Percentiles rank a stretch among this genome's conserved stretches.
Evolutionary conservation across 2,329 filamentous ascomycete species (phyloP).

Genomic region (Fusarium sp.): DNA sequence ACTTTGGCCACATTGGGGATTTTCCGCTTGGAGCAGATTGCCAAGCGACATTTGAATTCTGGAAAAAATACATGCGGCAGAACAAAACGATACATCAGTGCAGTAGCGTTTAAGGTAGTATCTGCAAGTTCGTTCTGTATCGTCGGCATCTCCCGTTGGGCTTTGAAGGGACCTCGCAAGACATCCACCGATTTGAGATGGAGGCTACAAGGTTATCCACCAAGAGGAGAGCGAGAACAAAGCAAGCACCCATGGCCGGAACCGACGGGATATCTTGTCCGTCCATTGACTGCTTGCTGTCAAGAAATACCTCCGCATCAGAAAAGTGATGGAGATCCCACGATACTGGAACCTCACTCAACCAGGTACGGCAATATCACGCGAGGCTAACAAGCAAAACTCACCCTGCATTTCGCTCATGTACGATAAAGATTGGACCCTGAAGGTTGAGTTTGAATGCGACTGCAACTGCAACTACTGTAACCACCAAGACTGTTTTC

Average conservation of each 20-base stretch:
- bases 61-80: constrained; percentile 6
- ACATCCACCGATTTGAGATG: constrained; percentile 10
- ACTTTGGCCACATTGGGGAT: constrained; percentile 18
- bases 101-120: not conserved
- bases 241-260: not conserved
- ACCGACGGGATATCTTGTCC: constrained; percentile 26
- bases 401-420: constrained; percentile 1
- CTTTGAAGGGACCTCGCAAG: not conserved
- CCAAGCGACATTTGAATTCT: constrained; percentile 12
- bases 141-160: not conserved
- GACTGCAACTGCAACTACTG: not conserved
- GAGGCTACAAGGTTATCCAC: constrained; percentile 23
- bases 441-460: not conserved
- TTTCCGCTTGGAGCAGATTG: constrained; percentile 2
- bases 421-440: not conserved
- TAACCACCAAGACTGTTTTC: not conserved
- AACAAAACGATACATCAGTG: not conserved
- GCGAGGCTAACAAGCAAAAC: constrained; percentile 13
- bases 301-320: constrained; percentile 6
- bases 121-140: not conserved
- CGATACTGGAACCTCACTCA: not conserved
- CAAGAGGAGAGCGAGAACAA: constrained; percentile 20
- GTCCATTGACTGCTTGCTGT: constrained; percentile 12
- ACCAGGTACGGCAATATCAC: constrained; percentile 4
- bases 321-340: constrained; percentile 21